Evolutionary conservation across 768 basidiomycete genomes (phyloP), one percentile per base, ranked within the genome.

Genomic region (Termitomyces sp.): DNA sequence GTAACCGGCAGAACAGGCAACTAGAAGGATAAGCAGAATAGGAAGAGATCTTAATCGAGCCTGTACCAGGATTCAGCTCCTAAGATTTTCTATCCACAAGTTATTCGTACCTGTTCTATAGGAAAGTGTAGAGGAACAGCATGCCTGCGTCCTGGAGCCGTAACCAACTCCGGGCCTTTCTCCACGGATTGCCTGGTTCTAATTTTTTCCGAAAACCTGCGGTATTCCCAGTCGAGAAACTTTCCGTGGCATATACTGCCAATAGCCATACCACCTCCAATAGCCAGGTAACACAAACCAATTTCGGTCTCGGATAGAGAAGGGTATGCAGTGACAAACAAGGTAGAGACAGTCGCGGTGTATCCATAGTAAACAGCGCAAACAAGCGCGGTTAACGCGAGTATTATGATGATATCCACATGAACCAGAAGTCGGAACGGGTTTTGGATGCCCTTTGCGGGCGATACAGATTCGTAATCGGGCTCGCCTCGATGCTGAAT

Each of bases 261-360:
- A 16, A 86, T 48, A 9, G 83, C 69, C 71, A 85, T 85, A 0
- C 92, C 94, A 16, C 82, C 80, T 2, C 91, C 93, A 50, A 87
- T 80, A 1, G 85, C 82, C 53, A 94, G 72, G 73, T 86, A 95
- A 68, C 89, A 92, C 5, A 95, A 70, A 2, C 92, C 92, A 32
- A 90, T 77, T 23, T 82, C 77, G 4, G 84, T 83, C 59, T 89
- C 80, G 55, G 69, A 79, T 19, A 91, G 74, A 59, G 70, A 77
- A 0, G 84, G 78, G 60, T 94, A 92, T 1, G 77, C 72, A 1
- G 69, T 59, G 49, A 77, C 72, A 65, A 91, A 85, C 0, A 86
- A 74, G 0, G 85, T 80, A 1, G 88, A 84, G 16, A 87, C 75
- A 1, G 82, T 81, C 0, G 89, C 80, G 1, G 76, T 79, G 31